Conservation (phyloP, 345 rosid species). For the Microcos paniculata region DNA sequence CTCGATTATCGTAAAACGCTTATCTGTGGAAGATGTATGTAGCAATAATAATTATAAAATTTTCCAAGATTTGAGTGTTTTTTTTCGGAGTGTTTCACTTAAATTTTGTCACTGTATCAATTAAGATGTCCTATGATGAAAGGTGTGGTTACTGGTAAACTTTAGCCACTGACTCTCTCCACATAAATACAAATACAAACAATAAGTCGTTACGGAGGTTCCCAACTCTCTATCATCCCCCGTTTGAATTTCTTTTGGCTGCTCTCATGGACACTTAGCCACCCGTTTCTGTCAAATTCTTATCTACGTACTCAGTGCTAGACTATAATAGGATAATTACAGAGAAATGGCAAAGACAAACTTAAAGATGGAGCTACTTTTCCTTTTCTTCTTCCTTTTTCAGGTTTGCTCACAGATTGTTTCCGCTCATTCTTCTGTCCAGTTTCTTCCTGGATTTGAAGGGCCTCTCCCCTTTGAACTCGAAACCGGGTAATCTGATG, state of each 20-base stretch:
- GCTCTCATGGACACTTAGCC: not conserved
- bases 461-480: slow-evolving; percentile 68
- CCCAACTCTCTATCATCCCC: not conserved
- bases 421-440: slow-evolving; percentile 22
- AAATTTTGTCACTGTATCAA: not conserved
- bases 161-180: not conserved
- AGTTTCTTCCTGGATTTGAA: slow-evolving; percentile 62
- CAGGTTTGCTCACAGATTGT: slow-evolving; percentile 12
- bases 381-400: slow-evolving; percentile 22
- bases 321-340: not conserved
- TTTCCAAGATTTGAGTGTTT: no score
- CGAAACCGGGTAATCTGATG: slow-evolving; percentile 60
- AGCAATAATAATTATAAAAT: no score
- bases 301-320: not conserved
- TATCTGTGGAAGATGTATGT: not conserved
- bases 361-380: slow-evolving; percentile 8
- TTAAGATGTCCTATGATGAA: not conserved
- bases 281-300: not conserved
- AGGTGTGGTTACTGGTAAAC: not conserved
- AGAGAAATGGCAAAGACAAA: slow-evolving; percentile 18
- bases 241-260: not conserved
- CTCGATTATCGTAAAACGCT: not conserved
- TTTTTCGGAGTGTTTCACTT: not conserved
- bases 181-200: not conserved
- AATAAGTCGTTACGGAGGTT: not conserved